Evolutionary conservation across 805 yeast species (phyloP), one percentile per base, ranked within the genome.

Genomic region (Vanderwaltozyma polyspora): DNA sequence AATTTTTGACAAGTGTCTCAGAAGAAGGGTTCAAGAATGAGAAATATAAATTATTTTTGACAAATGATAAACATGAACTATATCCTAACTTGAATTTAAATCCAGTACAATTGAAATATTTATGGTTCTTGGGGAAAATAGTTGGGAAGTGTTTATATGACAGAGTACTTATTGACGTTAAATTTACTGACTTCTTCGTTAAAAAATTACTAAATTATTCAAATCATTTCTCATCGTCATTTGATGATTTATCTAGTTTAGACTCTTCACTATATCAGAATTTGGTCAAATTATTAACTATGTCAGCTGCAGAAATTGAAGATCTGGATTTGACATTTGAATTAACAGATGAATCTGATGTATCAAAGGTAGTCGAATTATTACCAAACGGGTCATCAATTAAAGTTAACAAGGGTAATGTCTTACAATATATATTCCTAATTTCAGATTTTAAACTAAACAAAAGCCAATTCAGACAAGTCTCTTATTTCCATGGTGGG

Each of bases 81-180:
- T 84, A 79, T 49, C 96, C 96, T 6, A 48, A 48, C 6, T 38
- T 46, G 3, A 38, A 41, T 6, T 17, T 37, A 5, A 35, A 52
- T 36, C 43, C 55, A 35, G 40, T 51, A 34, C 39, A 50, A 21
- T 43, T 70, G 35, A 51, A 57, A 7, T 52, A 57, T 22, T 48
- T 69, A 26, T 67, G 67, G 46, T 87, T 87, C 46, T 55, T 87
- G 44, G 98, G 98, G 0, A 76, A 69, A 61, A 64, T 86, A 5
- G 66, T 89, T 29, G 98, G 96, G 1, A 89, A 86, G 52, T 87
- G 96, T 49, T 62, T 89, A 3, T 85, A 83, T 52, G 94, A 84
- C 36, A 76, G 76, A 34, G 78, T 86, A 3, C 63, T 89, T 42
- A 73, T 89, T 6, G 94, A 87, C 55, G 71, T 83, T 17, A 70